Evolutionary conservation across 352 stramenopile species (phyloP).

Genomic region (Pythium rishiriense): DNA sequence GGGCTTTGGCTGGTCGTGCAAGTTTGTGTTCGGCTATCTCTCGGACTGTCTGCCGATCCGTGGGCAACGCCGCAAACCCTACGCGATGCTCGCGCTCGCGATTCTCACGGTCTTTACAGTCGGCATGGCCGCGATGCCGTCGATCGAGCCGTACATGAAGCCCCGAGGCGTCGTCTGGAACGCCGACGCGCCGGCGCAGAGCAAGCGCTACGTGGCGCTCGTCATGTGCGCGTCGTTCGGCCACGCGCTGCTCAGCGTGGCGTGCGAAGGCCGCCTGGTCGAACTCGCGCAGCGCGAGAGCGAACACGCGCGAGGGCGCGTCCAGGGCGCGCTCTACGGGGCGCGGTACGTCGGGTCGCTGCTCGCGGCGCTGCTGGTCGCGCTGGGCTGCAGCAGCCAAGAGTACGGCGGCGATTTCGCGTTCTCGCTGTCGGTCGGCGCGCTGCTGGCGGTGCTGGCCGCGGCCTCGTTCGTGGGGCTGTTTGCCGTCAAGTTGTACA

Average conservation of each 20-base stretch:
- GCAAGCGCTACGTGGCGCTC: conserved; percentile 5
- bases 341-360: conserved; percentile 18
- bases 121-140: conserved; percentile 5
- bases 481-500: conserved; percentile 1
- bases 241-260: conserved; percentile 9
- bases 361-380: background rate
- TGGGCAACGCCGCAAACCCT: conserved; percentile 28
- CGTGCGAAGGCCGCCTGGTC: conserved; percentile 25
- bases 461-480: conserved; percentile 3
- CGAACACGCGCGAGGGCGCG: conserved; percentile 11
- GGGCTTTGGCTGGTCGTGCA: conserved; percentile 11
- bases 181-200: background rate
- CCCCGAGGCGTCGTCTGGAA: background rate
- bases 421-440: conserved; percentile 10
- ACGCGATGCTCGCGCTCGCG: conserved; percentile 26
- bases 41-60: conserved; percentile 26
- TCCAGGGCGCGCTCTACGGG: conserved; percentile 2
- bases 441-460: conserved; percentile 4
- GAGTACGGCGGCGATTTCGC: conserved; percentile 26
- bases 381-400: conserved; percentile 13
- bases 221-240: conserved; percentile 15
- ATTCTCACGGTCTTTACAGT: conserved; percentile 11
- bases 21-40: conserved; percentile 27
- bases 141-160: background rate
- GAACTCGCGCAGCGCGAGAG: conserved; percentile 25